These are phyloP conservation scores for Metarhizium guizhouense DNA, from an alignment of 2,329 filamentous ascomycete species.

Conservation along the genomic window DNA sequence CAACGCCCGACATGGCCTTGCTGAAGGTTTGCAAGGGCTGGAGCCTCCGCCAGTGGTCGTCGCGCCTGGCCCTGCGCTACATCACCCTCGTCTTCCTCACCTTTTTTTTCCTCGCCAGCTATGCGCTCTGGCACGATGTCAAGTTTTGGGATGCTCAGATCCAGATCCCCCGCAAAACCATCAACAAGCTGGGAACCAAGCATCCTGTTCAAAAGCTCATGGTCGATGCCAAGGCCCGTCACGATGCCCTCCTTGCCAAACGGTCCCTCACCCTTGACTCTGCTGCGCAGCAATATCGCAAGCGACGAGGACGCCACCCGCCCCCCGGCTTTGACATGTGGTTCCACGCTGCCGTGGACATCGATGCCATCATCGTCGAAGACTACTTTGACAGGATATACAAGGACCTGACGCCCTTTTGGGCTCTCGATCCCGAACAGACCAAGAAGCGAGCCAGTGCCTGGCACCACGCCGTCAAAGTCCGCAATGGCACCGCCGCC, in stretches of 20 bases:
- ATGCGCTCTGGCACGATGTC: constrained; percentile 20
- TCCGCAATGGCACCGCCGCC: constrained; percentile 34
- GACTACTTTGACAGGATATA: constrained; percentile 58
- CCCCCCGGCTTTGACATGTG: constrained; percentile 56
- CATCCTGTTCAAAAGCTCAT: constrained; percentile 46
- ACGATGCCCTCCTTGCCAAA: constrained; percentile 31
- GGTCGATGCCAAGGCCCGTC: constrained; percentile 32
- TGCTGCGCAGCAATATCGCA: constrained; percentile 47
- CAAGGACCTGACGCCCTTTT: constrained; percentile 52
- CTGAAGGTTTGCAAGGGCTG: constrained; percentile 2
- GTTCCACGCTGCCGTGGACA: constrained; percentile 43
- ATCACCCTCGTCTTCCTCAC: constrained; percentile 16
- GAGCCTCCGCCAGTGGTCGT: constrained; percentile 12
- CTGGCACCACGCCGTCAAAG: constrained; percentile 37
- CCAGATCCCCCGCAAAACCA: constrained; percentile 3
- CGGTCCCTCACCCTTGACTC: constrained; percentile 39
- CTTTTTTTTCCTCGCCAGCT: constrained; percentile 18
- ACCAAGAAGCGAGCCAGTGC: constrained; percentile 29
- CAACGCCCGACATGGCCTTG: constrained; percentile 1
- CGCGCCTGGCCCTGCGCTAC: constrained; percentile 20
- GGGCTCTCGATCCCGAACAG: constrained; percentile 40
- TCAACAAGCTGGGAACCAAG: constrained; percentile 15
- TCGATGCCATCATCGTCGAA: constrained; percentile 48
- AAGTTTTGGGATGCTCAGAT: constrained; percentile 16
- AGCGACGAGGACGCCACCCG: constrained; percentile 48